phyloP scores from a whole-genome alignment of 441 rosid genomes.

The Jatropha multifida region DNA sequence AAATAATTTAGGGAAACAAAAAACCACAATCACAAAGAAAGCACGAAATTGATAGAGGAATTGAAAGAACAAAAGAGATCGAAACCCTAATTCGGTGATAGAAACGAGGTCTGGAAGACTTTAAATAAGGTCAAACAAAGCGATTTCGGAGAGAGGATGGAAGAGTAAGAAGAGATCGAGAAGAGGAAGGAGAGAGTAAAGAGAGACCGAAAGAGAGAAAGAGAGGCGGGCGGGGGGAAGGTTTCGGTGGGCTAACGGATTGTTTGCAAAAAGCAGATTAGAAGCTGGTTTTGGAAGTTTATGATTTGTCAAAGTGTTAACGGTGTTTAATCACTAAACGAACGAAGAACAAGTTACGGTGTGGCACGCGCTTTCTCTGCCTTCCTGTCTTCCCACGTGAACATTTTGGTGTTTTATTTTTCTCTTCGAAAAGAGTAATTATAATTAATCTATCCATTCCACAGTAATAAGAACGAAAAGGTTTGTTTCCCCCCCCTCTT shows the following conservation, averaged over 20 bases:
- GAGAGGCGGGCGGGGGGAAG: not conserved
- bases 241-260: not conserved
- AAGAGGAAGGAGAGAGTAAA: not conserved
- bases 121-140: constrained; percentile 10
- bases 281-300: not conserved
- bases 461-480: too few species aligned
- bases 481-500: too few species aligned
- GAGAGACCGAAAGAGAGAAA: not conserved
- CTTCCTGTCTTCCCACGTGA: not conserved
- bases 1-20: too few species aligned
- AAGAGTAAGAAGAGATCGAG: not conserved
- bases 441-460: too few species aligned
- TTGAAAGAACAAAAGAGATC: not conserved
- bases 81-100: not conserved
- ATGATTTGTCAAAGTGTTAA: not conserved
- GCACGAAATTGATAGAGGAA: too few species aligned
- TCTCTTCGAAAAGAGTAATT: too few species aligned
- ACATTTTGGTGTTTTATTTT: too few species aligned
- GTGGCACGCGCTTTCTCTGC: constrained; percentile 15
- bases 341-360: not conserved
- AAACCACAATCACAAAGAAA: too few species aligned
- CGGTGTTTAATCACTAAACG: not conserved
- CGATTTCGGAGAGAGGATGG: constrained; percentile 1
- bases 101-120: not conserved
- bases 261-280: not conserved